Percentiles rank a stretch among this genome's conserved stretches.
Evolutionary conservation across 805 yeast genomes (phyloP).

Genomic region (Sugiyamaella lignohabitans): DNA sequence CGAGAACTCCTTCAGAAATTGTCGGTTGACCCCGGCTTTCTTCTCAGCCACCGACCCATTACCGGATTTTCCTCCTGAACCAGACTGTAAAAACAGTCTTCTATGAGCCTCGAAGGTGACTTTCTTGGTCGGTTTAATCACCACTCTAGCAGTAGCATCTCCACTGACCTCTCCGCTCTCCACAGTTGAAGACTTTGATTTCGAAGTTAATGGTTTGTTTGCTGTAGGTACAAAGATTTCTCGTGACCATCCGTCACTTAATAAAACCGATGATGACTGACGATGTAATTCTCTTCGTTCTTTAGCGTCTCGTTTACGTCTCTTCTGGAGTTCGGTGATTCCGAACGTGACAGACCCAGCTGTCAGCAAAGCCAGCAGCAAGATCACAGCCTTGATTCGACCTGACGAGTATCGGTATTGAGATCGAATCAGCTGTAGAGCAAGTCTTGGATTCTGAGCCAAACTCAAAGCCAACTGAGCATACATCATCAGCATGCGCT

Average conservation of each 20-base stretch:
- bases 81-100: slow-evolving; percentile 20
- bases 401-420: not conserved
- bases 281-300: slow-evolving; percentile 7
- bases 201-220: not conserved
- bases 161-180: slow-evolving; percentile 1
- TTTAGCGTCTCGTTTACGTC: not conserved
- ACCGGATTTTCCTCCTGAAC: not conserved
- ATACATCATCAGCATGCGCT: too few relatives aligned
- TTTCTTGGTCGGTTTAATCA: slow-evolving; percentile 27
- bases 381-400: not conserved
- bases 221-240: slow-evolving; percentile 25
- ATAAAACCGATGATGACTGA: slow-evolving; percentile 22
- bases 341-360: slow-evolving; percentile 6
- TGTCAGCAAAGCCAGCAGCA: not conserved
- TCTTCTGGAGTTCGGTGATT: not conserved
- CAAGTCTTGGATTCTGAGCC: slow-evolving; percentile 5
- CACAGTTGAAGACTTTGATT: not conserved
- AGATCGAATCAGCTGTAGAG: slow-evolving; percentile 1
- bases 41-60: slow-evolving; percentile 11
- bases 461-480: too few relatives aligned
- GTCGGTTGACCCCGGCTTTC: slow-evolving; percentile 42
- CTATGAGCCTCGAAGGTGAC: slow-evolving; percentile 29
- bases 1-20: slow-evolving; percentile 62
- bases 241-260: slow-evolving; percentile 26
- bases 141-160: slow-evolving; percentile 16